Conservation (phyloP, 805 yeast genomes). For the Ogataea nonfermentans region DNA sequence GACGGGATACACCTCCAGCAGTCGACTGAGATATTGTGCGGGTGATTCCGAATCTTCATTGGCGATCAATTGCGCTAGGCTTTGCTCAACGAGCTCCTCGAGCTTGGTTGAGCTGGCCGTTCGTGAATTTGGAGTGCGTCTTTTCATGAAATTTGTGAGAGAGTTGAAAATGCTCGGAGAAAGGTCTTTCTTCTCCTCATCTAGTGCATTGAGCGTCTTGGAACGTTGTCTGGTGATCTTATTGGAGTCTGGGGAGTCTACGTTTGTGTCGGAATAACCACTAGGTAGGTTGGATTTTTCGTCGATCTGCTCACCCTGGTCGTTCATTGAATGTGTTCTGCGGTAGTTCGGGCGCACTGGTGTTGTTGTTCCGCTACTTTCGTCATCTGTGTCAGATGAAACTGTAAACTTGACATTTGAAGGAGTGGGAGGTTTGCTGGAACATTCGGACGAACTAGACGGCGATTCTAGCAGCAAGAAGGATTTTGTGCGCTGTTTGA, state of each 20-base stretch:
- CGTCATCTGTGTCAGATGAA: constrained; percentile 13
- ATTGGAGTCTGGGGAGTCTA: constrained; percentile 9
- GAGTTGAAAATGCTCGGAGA: constrained; percentile 30
- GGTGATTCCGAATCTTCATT: constrained; percentile 31
- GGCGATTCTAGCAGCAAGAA: constrained; percentile 19
- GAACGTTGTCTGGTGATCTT: constrained; percentile 31
- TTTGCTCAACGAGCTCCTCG: constrained; percentile 6
- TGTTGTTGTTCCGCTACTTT: not conserved
- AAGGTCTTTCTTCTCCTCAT: constrained; percentile 13
- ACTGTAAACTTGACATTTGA: constrained; percentile 14
- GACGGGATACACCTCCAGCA: constrained; percentile 29
- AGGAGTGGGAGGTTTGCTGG: constrained; percentile 6
- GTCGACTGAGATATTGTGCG: constrained; percentile 31
- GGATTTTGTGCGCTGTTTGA: constrained; percentile 20
- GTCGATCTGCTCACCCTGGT: constrained; percentile 8
- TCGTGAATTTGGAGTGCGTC: constrained; percentile 11
- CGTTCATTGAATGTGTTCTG: constrained; percentile 23
- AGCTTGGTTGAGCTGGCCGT: constrained; percentile 13
- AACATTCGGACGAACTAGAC: constrained; percentile 10
- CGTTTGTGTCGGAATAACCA: constrained; percentile 5
- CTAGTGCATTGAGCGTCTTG: constrained; percentile 32
- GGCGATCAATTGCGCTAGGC: constrained; percentile 1
- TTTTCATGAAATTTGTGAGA: constrained; percentile 31
- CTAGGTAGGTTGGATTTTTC: not conserved
- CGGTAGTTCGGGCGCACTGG: constrained; percentile 19